Evolutionary conservation across 768 basidiomycete genomes (phyloP), one percentile per base, ranked within the genome.

Genomic region (Galerina sulciceps): DNA sequence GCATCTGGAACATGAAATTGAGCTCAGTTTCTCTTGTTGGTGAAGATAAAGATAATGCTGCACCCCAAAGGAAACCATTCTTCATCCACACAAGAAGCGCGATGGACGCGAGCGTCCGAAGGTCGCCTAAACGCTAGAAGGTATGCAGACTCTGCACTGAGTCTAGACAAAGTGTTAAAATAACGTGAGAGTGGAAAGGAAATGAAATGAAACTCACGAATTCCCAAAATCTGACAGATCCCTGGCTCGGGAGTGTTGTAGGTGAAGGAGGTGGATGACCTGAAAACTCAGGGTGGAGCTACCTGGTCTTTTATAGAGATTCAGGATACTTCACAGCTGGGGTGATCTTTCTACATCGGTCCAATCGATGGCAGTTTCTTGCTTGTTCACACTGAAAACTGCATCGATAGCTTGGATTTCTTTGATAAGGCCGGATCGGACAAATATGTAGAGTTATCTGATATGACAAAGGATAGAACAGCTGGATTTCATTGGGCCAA

Each of bases 1-100:
- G n/a, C n/a, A n/a, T 58, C 10, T 46, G 20, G 34, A 20, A 11
- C 18, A 41, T 42, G 50, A 31, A 34, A 14, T 17, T 23, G 37
- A 18, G 18, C 35, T 36, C 10, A 20, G 22, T 10, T 8, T 10
- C 14, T 11, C 34, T 22, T 34, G 15, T n/a, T 15, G 6, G 14
- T 31, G 6, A 20, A 9, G 34, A 15, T 3, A 42, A 42, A 26
- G 20, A 26, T 14, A 52, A 44, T 4, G 48, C 17, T 73, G 47
- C 67, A 78, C 86, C 85, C 79, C 70, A 72, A 73, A 74, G 72
- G 87, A 88, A 76, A 79, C 75, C 75, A 73, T 70, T 85, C 76
- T 72, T 73, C 85, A 84, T 73, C 84, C 82, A 76, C 70, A 77
- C 79, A 81, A 81, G 80, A 89, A 88, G 85, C 87, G 86, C 85